A percentile compares a stretch with the other conserved stretches of the same genome.
These are phyloP conservation scores for Solanum rostratum DNA, from an alignment of 257 asterid genomes.

Conservation along the genomic window DNA sequence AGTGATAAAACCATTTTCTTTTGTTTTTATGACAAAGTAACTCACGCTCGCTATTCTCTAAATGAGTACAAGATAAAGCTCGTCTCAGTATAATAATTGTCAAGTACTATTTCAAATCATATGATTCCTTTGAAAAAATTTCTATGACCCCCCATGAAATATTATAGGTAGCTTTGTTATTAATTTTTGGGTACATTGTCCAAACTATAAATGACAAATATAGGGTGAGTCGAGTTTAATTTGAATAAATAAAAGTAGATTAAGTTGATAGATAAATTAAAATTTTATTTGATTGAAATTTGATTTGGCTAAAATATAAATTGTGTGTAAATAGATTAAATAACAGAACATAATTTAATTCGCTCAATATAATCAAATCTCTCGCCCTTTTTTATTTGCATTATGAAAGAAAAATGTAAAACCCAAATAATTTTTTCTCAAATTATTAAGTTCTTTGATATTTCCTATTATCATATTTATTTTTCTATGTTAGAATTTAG, in stretches of 20 bases:
- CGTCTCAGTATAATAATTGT: not conserved
- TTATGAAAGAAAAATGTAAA: not conserved
- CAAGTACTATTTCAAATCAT: not conserved
- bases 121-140: not conserved
- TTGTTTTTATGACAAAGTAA: no score
- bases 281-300: not conserved
- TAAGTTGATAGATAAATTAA: not conserved
- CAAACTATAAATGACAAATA: not conserved
- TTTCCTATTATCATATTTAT: not conserved
- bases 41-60: not conserved
- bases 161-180: not conserved
- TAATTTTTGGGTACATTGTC: not conserved
- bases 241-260: not conserved
- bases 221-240: not conserved
- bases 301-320: not conserved
- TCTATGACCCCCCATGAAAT: not conserved
- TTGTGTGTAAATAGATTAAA: not conserved
- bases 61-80: no score
- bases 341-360: accelerated
- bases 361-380: not conserved
- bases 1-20: not conserved
- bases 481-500: not conserved
- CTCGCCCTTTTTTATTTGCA: not conserved
- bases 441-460: not conserved
- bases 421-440: not conserved